Evolutionary conservation across 129 eudicot genomes (phyloP).

Genomic region (Heracleum sosnowskyi): DNA sequence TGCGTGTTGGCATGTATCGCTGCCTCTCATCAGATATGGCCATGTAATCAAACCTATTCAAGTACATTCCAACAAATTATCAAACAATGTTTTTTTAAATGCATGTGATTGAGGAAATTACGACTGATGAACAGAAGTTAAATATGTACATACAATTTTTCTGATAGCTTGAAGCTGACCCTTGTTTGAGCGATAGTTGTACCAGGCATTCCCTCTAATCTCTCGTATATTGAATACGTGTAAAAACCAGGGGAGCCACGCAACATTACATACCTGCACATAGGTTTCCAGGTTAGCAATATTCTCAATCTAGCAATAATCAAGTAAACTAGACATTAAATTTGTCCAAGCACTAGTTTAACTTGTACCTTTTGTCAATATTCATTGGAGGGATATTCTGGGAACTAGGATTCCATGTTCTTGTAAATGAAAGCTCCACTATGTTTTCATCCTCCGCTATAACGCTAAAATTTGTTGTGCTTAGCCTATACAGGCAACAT

Average conservation of each 20-base stretch:
- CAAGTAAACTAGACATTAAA: background rate
- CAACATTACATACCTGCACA: constrained; percentile 31
- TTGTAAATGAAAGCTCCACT: constrained; percentile 30
- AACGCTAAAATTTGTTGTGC: constrained; percentile 11
- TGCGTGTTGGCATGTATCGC: constrained; percentile 30
- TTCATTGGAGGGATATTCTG: background rate
- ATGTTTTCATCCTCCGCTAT: constrained; percentile 15
- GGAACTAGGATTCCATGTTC: constrained; percentile 13
- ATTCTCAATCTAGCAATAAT: background rate
- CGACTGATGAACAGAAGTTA: background rate
- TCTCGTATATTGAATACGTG: constrained; percentile 30
- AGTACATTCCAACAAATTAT: background rate
- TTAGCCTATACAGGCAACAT: constrained; percentile 13
- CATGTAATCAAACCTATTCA: constrained; percentile 41
- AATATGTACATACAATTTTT: constrained; percentile 15
- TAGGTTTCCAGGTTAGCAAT: background rate
- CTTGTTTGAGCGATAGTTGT: constrained; percentile 25
- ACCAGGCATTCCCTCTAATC: constrained; percentile 29
- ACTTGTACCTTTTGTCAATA: background rate
- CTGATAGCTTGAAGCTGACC: constrained; percentile 27
- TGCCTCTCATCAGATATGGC: constrained; percentile 34
- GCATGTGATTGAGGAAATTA: background rate
- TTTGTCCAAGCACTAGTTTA: background rate
- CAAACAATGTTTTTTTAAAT: no score
- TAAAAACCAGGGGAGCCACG: constrained; percentile 40